Evolutionary conservation across 2,329 filamentous ascomycete species (phyloP).

Genomic region (Clarireedia sp.): DNA sequence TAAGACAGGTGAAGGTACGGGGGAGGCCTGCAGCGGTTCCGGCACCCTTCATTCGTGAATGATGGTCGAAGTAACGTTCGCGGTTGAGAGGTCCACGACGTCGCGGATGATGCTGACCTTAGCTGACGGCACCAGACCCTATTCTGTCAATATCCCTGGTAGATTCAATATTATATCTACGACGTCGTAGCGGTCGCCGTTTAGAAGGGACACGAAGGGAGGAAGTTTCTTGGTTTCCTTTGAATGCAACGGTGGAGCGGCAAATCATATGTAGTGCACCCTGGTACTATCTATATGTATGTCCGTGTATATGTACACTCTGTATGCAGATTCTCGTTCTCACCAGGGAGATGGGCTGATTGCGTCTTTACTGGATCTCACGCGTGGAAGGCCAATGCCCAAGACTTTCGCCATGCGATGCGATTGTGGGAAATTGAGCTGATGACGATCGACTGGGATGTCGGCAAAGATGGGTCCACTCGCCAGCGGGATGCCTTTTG

Average conservation of each 20-base stretch:
- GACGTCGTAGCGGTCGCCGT: neutral
- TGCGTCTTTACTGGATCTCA: neutral
- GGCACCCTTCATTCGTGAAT: conserved; percentile 3
- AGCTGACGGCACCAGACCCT: conserved; percentile 2
- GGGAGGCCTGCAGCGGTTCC: conserved; percentile 7
- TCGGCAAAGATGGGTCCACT: neutral
- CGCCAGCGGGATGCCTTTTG: neutral
- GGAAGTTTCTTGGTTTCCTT: neutral
- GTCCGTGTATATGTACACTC: neutral
- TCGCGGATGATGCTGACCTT: conserved; percentile 1
- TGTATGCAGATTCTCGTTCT: conserved; percentile 6
- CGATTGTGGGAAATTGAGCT: neutral
- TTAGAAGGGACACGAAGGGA: neutral
- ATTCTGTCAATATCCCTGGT: conserved; percentile 5
- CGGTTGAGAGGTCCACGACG: neutral
- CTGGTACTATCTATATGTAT: conserved; percentile 2
- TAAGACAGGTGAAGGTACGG: conserved; percentile 1
- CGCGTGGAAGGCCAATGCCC: neutral
- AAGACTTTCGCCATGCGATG: neutral
- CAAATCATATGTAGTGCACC: neutral
- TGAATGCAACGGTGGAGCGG: conserved; percentile 1
- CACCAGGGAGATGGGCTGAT: conserved; percentile 5
- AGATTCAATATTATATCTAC: conserved; percentile 4
- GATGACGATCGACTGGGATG: neutral
- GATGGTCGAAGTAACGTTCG: conserved; percentile 1